Base-by-base conservation (phyloP, 2,329 filamentous ascomycete species). In the Tothia fuscella region DNA sequence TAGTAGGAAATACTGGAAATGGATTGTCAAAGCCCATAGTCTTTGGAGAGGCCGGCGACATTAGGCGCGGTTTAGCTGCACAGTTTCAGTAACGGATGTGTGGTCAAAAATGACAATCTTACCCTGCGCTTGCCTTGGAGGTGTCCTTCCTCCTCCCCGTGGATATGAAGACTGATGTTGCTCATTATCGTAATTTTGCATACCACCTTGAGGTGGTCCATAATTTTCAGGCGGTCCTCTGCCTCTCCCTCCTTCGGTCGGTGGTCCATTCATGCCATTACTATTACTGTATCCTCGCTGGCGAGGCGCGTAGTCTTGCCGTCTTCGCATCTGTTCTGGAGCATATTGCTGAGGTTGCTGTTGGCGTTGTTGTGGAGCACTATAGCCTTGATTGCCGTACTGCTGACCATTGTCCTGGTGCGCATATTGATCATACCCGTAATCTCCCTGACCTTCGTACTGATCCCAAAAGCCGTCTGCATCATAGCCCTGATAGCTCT, bases 1-100 rank as follows among this genome's bases (percentile, higher is more conserved):
- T 21, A 20, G 24, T 30, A 46, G 5, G 37, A 47, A 70, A 70
- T 1, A 57, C 55, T 5, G 67, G 67, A 41, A 71, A 71, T 0
- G 67, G 65, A 46, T 65, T 71, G 50, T 71, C 67, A 38, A 56
- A 6, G 55, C 20, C 20, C 29, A 41, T 30, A 16, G n/a, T 31
- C 25, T 43, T 25, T 20, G 41, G 41, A 6, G 42, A 37, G 24
- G 12, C 9, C 7, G 7, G 38, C 10, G 32, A 10, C 10, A 35
- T 10, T 10, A 10, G 10, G 12, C 10, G n/a, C 16, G 9, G 32
- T 20, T 20, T 35, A 10, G 32, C 10, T 35, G 32, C 10, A 10
- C 32, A 35, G 9, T 12, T 10, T 10, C n/a, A n/a, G 25, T 40
- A 38, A 21, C 16, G 32, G 16, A 17, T 14, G 10, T 29, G 26